Percentiles rank a stretch among this genome's conserved stretches.
Conservation (phyloP, 1,284 basidiomycete genomes). For the Singerocomus rubriflavus region DNA sequence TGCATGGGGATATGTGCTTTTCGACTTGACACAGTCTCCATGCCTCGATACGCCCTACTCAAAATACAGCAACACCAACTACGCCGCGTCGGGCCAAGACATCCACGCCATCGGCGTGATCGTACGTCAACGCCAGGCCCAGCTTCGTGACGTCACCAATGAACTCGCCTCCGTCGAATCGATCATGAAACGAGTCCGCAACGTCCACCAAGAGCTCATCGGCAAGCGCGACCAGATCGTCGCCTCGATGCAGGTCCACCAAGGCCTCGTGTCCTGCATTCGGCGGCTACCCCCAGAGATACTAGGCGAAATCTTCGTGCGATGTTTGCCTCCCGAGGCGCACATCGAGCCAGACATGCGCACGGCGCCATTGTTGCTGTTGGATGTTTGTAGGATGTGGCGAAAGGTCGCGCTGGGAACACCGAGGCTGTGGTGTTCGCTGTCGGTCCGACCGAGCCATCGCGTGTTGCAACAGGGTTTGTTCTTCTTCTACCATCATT, state of each 20-base stretch:
- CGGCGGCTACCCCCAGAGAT: slow-evolving; percentile 35
- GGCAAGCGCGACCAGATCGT: slow-evolving; percentile 18
- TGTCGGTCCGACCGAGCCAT: slow-evolving; percentile 15
- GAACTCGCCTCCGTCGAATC: slow-evolving; percentile 15
- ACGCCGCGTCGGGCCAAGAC: slow-evolving; percentile 18
- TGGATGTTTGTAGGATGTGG: slow-evolving; percentile 21
- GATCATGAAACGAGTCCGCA: slow-evolving; percentile 16
- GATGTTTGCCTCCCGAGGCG: slow-evolving; percentile 28
- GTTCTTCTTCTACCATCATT: slow-evolving; percentile 15
- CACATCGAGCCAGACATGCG: slow-evolving; percentile 23
- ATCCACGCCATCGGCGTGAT: slow-evolving; percentile 15
- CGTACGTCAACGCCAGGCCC: slow-evolving; percentile 16
- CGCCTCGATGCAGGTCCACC: slow-evolving; percentile 18
- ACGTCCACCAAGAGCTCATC: slow-evolving; percentile 13
- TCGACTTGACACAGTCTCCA: not conserved
- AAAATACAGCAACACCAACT: slow-evolving; percentile 20
- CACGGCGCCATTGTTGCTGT: slow-evolving; percentile 23
- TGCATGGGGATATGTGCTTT: not conserved
- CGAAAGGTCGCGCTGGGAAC: slow-evolving; percentile 24
- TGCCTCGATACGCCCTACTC: slow-evolving; percentile 19
- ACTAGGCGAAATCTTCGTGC: slow-evolving; percentile 36
- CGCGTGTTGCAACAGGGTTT: slow-evolving; percentile 12
- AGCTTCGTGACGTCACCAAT: slow-evolving; percentile 19
- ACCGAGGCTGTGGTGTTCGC: slow-evolving; percentile 24
- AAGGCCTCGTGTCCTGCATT: slow-evolving; percentile 31